A percentile compares a stretch with the other conserved stretches of the same genome.
phyloP scores from a whole-genome alignment of 148 eudicot species.

The Chenopodium quinoa region DNA sequence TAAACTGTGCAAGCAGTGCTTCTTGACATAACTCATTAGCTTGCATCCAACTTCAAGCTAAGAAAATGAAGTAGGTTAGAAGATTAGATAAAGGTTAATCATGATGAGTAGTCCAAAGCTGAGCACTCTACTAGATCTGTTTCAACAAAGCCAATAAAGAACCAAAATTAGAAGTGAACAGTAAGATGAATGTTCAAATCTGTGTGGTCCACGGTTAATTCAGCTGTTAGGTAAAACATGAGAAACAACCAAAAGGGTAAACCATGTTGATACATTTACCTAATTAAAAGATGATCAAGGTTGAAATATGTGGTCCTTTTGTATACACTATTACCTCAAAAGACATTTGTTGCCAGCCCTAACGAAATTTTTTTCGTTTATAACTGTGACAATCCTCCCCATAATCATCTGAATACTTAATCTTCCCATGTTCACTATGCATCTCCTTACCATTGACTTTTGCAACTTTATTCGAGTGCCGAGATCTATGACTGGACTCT shows the following conservation, averaged over 20 bases:
- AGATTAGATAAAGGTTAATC: constrained; percentile 31
- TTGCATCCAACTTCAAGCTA: constrained; percentile 50
- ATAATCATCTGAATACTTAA: constrained; percentile 32
- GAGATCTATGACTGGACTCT: constrained; percentile 26
- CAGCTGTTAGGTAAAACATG: constrained; percentile 29
- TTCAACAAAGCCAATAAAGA: constrained; percentile 39
- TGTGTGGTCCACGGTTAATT: constrained; percentile 26
- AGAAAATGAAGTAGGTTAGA: constrained; percentile 48
- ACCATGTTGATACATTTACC: constrained; percentile 30
- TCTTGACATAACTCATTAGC: constrained; percentile 31
- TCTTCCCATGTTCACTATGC: constrained; percentile 35
- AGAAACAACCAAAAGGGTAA: constrained; percentile 16
- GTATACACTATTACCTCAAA: constrained; percentile 53
- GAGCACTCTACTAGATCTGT: constrained; percentile 45
- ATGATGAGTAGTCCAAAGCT: constrained; percentile 39
- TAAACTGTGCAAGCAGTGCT: constrained; percentile 22
- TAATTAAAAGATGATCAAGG: constrained; percentile 20
- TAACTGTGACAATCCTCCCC: constrained; percentile 33
- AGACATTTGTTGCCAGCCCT: constrained; percentile 31
- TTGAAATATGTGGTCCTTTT: constrained; percentile 25
- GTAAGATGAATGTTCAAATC: constrained; percentile 25
- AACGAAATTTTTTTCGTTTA: constrained; percentile 47
- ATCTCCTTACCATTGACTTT: constrained; percentile 26
- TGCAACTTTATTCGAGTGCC: constrained; percentile 26
- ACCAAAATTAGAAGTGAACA: constrained; percentile 33